These are phyloP conservation scores for Lobosporangium transversale DNA, from an alignment of 192 early-diverging fungal species.

Conservation along the genomic window DNA sequence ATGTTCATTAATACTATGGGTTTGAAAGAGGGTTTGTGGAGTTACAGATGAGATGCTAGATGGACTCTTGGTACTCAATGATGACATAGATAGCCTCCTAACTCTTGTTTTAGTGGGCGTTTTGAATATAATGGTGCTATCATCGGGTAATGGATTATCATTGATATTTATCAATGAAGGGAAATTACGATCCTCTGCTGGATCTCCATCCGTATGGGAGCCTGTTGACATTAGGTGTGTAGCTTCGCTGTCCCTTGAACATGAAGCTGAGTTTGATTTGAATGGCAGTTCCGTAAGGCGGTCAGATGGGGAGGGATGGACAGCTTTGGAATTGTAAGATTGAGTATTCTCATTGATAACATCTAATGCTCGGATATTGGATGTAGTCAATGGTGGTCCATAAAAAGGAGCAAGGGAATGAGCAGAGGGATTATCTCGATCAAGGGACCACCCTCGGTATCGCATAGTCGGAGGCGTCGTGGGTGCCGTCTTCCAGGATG, in stretches of 20 bases:
- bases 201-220: too few relatives aligned
- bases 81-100: constrained; percentile 20
- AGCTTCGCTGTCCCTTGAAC: too few relatives aligned
- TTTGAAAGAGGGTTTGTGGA: background rate
- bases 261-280: too few relatives aligned
- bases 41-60: background rate
- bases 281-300: too few relatives aligned
- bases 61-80: constrained; percentile 3
- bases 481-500: background rate
- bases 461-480: constrained; percentile 8
- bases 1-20: background rate
- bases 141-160: background rate
- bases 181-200: too few relatives aligned
- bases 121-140: background rate
- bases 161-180: too few relatives aligned
- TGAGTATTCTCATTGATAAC: too few relatives aligned
- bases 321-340: too few relatives aligned
- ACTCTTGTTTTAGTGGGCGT: background rate
- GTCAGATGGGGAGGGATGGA: too few relatives aligned
- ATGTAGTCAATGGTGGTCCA: background rate
- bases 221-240: too few relatives aligned
- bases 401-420: background rate
- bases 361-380: too few relatives aligned
- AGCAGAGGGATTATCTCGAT: constrained; percentile 1
- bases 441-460: constrained; percentile 7